These are phyloP conservation scores for Ophiostoma novo-ulmi DNA, from an alignment of 2,329 filamentous ascomycete species.

Conservation along the genomic window DNA sequence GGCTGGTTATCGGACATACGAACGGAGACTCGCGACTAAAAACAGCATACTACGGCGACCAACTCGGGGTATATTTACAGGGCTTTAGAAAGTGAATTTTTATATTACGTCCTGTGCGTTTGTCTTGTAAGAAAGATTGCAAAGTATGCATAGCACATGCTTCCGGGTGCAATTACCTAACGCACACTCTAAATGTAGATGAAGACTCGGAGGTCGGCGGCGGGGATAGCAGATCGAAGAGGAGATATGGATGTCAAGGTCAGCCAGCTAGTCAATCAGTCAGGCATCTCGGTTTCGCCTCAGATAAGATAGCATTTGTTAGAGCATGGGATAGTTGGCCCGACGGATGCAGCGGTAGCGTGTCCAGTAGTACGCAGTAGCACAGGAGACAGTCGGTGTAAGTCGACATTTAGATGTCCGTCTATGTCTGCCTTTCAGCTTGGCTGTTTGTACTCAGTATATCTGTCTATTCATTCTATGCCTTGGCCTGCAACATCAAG, in stretches of 20 bases:
- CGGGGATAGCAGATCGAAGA: neutral
- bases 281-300: conserved; percentile 1
- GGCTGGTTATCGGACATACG: conserved; percentile 26
- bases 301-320: neutral
- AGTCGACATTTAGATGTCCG: neutral
- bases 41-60: conserved; percentile 19
- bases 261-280: neutral
- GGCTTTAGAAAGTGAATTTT: neutral
- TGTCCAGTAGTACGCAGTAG: neutral
- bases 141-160: neutral
- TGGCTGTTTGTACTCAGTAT: no score
- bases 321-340: neutral
- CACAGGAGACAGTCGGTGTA: conserved; percentile 9
- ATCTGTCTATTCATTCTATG: neutral
- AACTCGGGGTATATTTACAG: neutral
- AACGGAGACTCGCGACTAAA: conserved; percentile 25
- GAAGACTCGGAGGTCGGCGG: neutral
- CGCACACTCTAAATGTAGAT: neutral
- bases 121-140: neutral
- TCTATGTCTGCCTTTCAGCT: neutral
- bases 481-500: neutral
- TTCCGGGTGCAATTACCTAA: neutral
- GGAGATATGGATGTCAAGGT: neutral
- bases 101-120: neutral
- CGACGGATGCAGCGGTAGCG: neutral